Conservation (phyloP, 768 basidiomycete genomes). For the Pulveroboletus frians region DNA sequence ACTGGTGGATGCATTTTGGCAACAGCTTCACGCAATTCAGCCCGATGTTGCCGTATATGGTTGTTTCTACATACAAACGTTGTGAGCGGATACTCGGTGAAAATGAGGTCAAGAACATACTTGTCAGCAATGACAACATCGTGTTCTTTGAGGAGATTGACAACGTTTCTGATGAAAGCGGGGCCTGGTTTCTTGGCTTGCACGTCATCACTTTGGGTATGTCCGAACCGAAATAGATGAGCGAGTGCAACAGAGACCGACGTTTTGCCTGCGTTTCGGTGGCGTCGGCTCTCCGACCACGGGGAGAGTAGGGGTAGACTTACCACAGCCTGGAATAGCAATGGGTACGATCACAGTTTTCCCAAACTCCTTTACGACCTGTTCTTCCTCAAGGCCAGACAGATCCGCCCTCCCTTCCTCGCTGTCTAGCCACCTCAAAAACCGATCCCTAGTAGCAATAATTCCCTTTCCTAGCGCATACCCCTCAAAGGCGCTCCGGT, state of each 20-base stretch:
- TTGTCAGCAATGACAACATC: constrained; percentile 92
- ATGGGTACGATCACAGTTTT: constrained; percentile 87
- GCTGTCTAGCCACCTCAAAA: constrained; percentile 60
- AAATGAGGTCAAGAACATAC: constrained; percentile 38
- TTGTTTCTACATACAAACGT: constrained; percentile 64
- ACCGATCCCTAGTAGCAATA: constrained; percentile 74
- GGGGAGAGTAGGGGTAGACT: constrained; percentile 21
- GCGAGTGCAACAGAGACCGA: constrained; percentile 72
- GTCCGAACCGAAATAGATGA: constrained; percentile 79
- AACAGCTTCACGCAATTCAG: constrained; percentile 55
- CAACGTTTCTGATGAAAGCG: constrained; percentile 68
- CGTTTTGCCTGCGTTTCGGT: constrained; percentile 69
- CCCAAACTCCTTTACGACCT: constrained; percentile 33
- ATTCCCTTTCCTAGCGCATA: constrained; percentile 77
- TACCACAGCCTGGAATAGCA: constrained; percentile 91
- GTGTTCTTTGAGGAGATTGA: constrained; percentile 49
- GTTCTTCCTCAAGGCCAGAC: constrained; percentile 21
- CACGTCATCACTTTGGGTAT: constrained; percentile 93
- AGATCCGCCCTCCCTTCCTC: constrained; percentile 40
- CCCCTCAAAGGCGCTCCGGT: constrained; percentile 55
- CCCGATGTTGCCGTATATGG: constrained; percentile 78
- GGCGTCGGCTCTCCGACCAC: background rate
- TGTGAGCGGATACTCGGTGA: background rate
- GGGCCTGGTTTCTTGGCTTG: constrained; percentile 67
- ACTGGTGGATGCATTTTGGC: constrained; percentile 45